A percentile compares a stretch with the other conserved stretches of the same genome.
Conservation (phyloP, 129 eudicot genomes). For the Erigeron canadensis region DNA sequence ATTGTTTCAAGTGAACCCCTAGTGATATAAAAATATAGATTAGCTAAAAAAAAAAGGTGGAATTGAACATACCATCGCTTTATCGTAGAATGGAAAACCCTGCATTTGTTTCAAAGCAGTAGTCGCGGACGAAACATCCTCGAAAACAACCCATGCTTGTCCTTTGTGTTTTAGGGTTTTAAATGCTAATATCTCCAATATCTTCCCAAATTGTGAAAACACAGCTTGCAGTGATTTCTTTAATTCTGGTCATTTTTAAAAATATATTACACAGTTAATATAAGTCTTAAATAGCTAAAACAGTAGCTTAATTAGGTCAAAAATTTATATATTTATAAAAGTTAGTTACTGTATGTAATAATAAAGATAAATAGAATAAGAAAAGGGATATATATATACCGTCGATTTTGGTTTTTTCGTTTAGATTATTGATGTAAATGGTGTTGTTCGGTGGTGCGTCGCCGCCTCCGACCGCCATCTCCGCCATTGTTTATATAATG, state of each 20-base stretch:
- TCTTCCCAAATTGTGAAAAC: slow-evolving; percentile 86
- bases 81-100: slow-evolving; percentile 91
- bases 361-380: not conserved
- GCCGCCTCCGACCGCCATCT: slow-evolving; percentile 36
- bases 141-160: slow-evolving; percentile 98
- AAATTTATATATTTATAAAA: not conserved
- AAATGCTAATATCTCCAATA: slow-evolving; percentile 86
- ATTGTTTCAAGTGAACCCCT: not conserved
- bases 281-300: no score
- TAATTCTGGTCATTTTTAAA: slow-evolving; percentile 58
- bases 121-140: slow-evolving; percentile 65
- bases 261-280: no score
- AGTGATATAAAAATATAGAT: not conserved
- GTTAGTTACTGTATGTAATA: not conserved
- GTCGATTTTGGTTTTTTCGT: slow-evolving; percentile 83
- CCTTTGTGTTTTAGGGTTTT: slow-evolving; percentile 96
- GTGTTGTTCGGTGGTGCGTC: slow-evolving; percentile 68
- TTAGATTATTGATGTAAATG: slow-evolving; percentile 89
- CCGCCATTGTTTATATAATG: slow-evolving; percentile 53
- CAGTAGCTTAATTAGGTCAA: no score
- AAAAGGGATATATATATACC: slow-evolving; percentile 46
- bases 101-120: slow-evolving; percentile 87
- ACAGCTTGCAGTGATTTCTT: slow-evolving; percentile 90
- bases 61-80: slow-evolving; percentile 70
- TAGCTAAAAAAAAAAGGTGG: not conserved